Percentiles rank a stretch among this genome's conserved stretches.
These are phyloP conservation scores for Glarea lozoyensis DNA, from an alignment of 495 filamentous ascomycete genomes.

Conservation along the genomic window DNA sequence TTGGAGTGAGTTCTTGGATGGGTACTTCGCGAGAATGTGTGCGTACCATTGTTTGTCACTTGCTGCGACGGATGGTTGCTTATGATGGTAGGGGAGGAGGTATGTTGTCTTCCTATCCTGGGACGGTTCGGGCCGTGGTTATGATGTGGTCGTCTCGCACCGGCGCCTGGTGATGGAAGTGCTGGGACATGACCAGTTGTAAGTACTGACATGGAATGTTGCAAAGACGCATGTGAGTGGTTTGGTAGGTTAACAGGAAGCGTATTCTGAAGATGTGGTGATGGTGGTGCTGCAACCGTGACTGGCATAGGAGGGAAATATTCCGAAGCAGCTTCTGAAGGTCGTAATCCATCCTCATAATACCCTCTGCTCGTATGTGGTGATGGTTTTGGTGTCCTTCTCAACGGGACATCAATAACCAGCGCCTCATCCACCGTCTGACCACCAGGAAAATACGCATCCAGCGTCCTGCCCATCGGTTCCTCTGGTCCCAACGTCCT, in stretches of 20 bases:
- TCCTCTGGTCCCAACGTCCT: conserved; percentile 80
- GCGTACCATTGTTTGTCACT: conserved; percentile 27
- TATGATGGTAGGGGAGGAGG: conserved; percentile 69
- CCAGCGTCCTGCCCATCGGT: conserved; percentile 64
- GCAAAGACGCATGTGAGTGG: conserved; percentile 27
- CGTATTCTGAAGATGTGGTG: conserved; percentile 31
- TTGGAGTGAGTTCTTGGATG: conserved; percentile 42
- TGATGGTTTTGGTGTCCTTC: conserved; percentile 78
- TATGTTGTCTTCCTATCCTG: conserved; percentile 58
- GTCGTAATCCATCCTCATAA: conserved; percentile 56
- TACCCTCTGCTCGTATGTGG: conserved; percentile 42
- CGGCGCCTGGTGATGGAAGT: conserved; percentile 76
- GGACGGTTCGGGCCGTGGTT: conserved; percentile 40
- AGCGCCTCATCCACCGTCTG: conserved; percentile 87
- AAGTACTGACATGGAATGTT: conserved; percentile 65
- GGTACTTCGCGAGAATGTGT: conserved; percentile 20
- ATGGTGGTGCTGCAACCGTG: conserved; percentile 31
- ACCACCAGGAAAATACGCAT: conserved; percentile 80
- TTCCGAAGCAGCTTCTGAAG: conserved; percentile 65
- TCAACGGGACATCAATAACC: conserved; percentile 74
- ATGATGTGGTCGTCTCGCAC: conserved; percentile 39
- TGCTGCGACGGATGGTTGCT: conserved; percentile 22
- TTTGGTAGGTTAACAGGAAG: conserved; percentile 21
- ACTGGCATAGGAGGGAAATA: conserved; percentile 86
- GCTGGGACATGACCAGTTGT: conserved; percentile 70